Evolutionary conservation across 75 land plant genomes (phyloP).

Genomic region (Pseudotsuga menziesii): DNA sequence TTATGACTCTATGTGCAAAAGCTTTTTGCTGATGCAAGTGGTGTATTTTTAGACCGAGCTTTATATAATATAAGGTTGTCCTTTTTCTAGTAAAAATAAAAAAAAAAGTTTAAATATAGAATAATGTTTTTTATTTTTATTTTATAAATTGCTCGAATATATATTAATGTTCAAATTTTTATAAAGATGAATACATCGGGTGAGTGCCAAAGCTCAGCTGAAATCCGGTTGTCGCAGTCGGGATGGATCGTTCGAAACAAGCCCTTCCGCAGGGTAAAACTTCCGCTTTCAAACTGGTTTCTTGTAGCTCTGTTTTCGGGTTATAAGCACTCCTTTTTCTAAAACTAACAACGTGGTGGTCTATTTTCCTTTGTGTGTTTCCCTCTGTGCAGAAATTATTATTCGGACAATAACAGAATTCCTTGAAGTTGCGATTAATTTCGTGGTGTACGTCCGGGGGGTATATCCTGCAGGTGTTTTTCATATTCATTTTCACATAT

Average conservation of each 20-base stretch:
- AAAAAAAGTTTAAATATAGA: no score
- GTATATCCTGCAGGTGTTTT: constrained; percentile 77
- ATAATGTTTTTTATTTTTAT: no score
- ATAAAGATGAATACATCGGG: no score
- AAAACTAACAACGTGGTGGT: background rate
- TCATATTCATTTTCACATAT: background rate
- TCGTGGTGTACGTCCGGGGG: constrained; percentile 70
- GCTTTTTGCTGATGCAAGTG: no score
- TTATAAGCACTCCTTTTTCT: background rate
- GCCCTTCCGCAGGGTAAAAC: background rate
- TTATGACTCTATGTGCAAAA: no score
- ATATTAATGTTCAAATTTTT: no score
- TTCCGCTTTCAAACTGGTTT: background rate
- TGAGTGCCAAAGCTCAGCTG: no score
- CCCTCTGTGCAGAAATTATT: constrained; percentile 34
- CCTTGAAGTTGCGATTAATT: constrained; percentile 77
- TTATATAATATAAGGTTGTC: no score
- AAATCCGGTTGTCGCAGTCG: background rate
- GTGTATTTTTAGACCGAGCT: no score
- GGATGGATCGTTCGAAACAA: constrained; percentile 6
- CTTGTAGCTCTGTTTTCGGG: background rate
- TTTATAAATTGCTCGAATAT: no score
- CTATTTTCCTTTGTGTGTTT: background rate
- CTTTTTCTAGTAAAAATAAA: no score
- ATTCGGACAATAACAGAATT: constrained; percentile 66